Conservation (phyloP, 768 basidiomycete genomes). For the Lactarius hatsudake region DNA sequence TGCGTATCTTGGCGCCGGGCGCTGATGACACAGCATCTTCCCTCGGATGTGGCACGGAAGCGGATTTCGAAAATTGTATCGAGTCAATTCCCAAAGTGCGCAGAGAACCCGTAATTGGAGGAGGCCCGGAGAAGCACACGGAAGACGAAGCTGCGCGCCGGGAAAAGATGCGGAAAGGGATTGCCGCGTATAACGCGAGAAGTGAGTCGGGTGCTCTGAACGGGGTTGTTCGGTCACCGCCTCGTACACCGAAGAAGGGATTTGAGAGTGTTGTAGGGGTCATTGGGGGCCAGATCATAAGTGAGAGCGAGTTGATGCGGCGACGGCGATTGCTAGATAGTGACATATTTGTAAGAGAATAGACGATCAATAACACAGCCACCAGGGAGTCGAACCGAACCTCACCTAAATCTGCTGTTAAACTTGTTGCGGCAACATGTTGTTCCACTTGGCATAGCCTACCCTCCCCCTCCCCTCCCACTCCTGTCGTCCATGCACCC, state of each 20-base stretch:
- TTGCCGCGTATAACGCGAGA: background rate
- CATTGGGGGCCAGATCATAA: slow-evolving; percentile 59
- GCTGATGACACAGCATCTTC: slow-evolving; percentile 31
- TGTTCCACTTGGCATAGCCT: slow-evolving; percentile 18
- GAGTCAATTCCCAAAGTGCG: slow-evolving; percentile 66
- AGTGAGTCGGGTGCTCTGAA: background rate
- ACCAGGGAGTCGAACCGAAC: slow-evolving; percentile 9
- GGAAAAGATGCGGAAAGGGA: slow-evolving; percentile 18
- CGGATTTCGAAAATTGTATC: slow-evolving; percentile 70
- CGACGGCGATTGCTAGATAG: slow-evolving; percentile 74
- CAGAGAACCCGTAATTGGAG: slow-evolving; percentile 27
- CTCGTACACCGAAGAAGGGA: slow-evolving; percentile 21
- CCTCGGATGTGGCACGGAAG: slow-evolving; percentile 45
- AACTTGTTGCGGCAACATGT: slow-evolving; percentile 22
- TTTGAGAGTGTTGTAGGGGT: slow-evolving; percentile 46
- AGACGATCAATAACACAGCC: slow-evolving; percentile 25
- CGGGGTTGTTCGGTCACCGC: slow-evolving; percentile 13
- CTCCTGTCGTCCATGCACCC: slow-evolving; percentile 25
- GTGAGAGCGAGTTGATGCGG: slow-evolving; percentile 76
- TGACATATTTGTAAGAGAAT: slow-evolving; percentile 50
- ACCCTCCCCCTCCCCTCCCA: slow-evolving; percentile 6
- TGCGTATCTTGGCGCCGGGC: slow-evolving; percentile 19
- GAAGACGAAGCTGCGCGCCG: slow-evolving; percentile 29
- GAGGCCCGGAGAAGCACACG: slow-evolving; percentile 26
- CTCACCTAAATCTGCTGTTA: slow-evolving; percentile 26